phyloP scores from a whole-genome alignment of 2,329 filamentous ascomycete genomes.

The Fusarium camptoceras region DNA sequence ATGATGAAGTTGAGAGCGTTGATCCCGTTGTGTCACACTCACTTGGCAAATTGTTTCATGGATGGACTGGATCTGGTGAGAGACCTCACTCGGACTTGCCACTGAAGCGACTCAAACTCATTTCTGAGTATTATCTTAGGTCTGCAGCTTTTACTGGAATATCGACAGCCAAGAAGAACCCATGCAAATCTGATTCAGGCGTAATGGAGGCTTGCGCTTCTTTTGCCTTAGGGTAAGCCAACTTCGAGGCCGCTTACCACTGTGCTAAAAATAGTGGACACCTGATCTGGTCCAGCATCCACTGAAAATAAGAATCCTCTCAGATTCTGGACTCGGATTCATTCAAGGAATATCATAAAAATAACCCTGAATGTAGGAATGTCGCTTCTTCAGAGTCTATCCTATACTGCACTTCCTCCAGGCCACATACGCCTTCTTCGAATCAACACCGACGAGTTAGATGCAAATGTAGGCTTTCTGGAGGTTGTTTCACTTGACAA shows the following conservation, averaged over 20 bases:
- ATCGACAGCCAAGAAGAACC: neutral
- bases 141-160: neutral
- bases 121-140: neutral
- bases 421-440: neutral
- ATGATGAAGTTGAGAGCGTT: neutral
- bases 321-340: neutral
- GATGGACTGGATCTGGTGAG: accelerated
- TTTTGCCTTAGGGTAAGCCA: neutral
- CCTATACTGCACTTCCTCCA: neutral
- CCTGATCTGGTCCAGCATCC: neutral
- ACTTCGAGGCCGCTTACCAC: too few species aligned
- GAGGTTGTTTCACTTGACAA: neutral
- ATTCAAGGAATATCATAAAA: neutral
- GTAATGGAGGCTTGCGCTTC: neutral
- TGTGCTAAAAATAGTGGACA: neutral
- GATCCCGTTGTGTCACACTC: accelerated
- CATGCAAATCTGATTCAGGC: neutral
- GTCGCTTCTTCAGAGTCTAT: neutral
- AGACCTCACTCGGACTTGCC: neutral
- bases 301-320: neutral
- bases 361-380: neutral
- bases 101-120: accelerated
- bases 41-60: accelerated
- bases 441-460: neutral
- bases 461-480: neutral